Evolutionary conservation across 2,329 filamentous ascomycete species (phyloP).

Genomic region (Parascedosporium putredinis): DNA sequence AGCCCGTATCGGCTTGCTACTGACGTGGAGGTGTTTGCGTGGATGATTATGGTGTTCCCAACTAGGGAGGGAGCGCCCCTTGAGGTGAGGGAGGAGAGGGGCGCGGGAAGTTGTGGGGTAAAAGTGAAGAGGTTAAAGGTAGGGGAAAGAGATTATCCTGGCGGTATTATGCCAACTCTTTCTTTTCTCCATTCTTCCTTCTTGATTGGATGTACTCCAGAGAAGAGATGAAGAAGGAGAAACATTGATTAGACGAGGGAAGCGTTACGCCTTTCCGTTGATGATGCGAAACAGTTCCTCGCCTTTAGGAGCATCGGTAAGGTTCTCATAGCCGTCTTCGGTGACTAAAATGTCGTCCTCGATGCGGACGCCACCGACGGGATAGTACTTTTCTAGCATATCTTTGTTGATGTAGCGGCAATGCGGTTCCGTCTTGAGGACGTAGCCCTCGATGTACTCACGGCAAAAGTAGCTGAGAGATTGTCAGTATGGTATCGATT

Average conservation of each 20-base stretch:
- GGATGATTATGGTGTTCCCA: too few species aligned
- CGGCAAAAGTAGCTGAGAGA: slow-evolving; percentile 57
- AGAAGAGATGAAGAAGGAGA: neutral
- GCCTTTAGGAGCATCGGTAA: slow-evolving; percentile 71
- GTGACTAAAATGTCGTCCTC: slow-evolving; percentile 86
- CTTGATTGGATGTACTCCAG: too few species aligned
- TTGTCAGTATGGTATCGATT: too few species aligned
- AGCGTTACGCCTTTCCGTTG: slow-evolving; percentile 21
- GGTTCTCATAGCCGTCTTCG: slow-evolving; percentile 66
- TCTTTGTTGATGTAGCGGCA: slow-evolving; percentile 53
- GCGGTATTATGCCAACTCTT: too few species aligned
- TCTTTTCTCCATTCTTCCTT: too few species aligned
- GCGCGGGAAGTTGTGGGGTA: too few species aligned
- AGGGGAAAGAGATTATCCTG: too few species aligned
- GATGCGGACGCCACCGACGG: slow-evolving; percentile 80
- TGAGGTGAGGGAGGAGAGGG: too few species aligned
- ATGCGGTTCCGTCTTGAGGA: slow-evolving; percentile 48
- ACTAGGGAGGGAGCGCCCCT: too few species aligned
- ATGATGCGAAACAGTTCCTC: slow-evolving; percentile 58
- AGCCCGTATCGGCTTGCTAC: too few species aligned
- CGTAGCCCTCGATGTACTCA: slow-evolving; percentile 61
- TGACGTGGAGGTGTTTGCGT: too few species aligned
- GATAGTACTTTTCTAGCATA: slow-evolving; percentile 59
- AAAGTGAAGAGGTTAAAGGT: too few species aligned
- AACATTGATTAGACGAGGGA: neutral